Evolutionary conservation across 257 asterid species (phyloP).

Genomic region (Knoxia roxburghii): DNA sequence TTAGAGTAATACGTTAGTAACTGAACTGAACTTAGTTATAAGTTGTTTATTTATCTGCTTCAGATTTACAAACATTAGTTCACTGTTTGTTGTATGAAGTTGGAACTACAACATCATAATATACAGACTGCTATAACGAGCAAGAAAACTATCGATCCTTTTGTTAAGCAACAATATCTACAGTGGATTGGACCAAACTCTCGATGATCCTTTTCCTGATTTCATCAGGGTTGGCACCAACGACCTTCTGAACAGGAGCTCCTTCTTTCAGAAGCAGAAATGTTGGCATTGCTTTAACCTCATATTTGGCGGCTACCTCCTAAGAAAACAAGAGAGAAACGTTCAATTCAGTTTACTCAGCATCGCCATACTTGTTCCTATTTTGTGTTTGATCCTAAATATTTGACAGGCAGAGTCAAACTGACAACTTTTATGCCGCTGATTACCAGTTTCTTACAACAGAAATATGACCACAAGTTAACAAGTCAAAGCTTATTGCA

Average conservation of each 20-base stretch:
- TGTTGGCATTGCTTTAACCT: conserved; percentile 34
- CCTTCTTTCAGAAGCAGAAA: conserved; percentile 32
- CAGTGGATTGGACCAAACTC: conserved; percentile 10
- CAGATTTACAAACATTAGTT: background rate
- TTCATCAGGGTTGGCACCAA: conserved; percentile 35
- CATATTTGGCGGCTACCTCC: conserved; percentile 28
- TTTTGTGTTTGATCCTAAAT: background rate
- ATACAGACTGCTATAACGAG: background rate
- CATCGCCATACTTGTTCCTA: background rate
- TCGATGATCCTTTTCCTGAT: conserved; percentile 21
- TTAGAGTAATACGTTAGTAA: no score
- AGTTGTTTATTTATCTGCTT: background rate
- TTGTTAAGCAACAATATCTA: background rate
- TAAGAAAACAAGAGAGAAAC: background rate
- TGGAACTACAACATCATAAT: background rate
- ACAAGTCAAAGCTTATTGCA: background rate
- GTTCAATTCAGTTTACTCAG: background rate
- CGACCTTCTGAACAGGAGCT: conserved; percentile 24
- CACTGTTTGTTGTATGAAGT: background rate
- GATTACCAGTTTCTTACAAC: background rate
- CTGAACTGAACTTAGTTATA: no score
- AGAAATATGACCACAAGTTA: background rate
- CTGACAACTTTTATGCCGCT: background rate
- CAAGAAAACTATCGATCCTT: no score
- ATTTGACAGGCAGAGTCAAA: background rate